phyloP scores from a whole-genome alignment of 2,329 filamentous ascomycete species.

The Nakataea oryzae region DNA sequence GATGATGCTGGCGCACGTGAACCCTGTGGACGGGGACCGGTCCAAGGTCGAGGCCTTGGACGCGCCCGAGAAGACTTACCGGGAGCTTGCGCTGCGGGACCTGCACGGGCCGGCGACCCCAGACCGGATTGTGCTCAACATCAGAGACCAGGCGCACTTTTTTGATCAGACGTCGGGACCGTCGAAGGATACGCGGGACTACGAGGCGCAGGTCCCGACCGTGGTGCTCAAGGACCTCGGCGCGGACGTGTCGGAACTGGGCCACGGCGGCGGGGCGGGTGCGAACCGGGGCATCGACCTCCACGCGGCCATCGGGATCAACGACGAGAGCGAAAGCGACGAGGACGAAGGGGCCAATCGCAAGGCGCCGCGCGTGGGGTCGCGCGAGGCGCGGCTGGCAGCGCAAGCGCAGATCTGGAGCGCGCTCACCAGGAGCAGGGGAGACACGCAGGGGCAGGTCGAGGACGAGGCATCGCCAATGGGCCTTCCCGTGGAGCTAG shows the following conservation, averaged over 20 bases:
- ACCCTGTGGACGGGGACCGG: constrained; percentile 50
- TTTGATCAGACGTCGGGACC: constrained; percentile 44
- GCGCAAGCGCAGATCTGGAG: constrained; percentile 58
- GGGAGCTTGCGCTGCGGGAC: constrained; percentile 69
- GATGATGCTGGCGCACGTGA: constrained; percentile 84
- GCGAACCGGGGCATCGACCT: constrained; percentile 40
- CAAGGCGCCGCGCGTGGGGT: constrained; percentile 45
- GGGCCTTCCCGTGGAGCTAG: constrained; percentile 44
- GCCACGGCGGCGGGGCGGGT: constrained; percentile 25
- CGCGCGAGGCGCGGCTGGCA: constrained; percentile 51
- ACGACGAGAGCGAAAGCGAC: constrained; percentile 60
- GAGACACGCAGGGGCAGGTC: constrained; percentile 43
- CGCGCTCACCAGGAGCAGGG: constrained; percentile 51
- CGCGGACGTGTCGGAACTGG: constrained; percentile 46
- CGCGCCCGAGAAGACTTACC: constrained; percentile 63
- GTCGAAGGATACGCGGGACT: constrained; percentile 37
- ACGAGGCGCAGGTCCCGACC: constrained; percentile 58
- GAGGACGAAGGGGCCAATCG: constrained; percentile 36
- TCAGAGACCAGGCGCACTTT: constrained; percentile 79
- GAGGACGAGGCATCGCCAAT: constrained; percentile 39
- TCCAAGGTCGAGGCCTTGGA: not conserved
- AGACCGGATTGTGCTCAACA: constrained; percentile 70
- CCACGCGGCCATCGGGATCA: constrained; percentile 53
- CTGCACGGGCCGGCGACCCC: constrained; percentile 65
- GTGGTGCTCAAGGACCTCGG: constrained; percentile 57